Evolutionary conservation across 163 green algal species (phyloP), one percentile per base, ranked within the genome.

Genomic region (Scenedesmus sp.): DNA sequence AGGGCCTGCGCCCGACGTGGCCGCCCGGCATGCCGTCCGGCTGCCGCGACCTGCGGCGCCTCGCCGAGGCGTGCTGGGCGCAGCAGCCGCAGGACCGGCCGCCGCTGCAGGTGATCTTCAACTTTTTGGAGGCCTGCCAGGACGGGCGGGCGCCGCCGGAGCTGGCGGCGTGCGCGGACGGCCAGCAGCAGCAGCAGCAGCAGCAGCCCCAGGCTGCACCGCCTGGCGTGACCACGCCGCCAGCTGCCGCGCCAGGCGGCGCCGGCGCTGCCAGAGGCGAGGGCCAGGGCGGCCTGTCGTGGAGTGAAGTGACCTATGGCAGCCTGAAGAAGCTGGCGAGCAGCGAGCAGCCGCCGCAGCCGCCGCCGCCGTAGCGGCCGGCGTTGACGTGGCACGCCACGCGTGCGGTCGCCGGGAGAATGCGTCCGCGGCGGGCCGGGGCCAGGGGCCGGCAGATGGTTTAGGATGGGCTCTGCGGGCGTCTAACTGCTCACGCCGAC

Each of bases 41-140:
- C 24, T 70, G 45, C 42, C 28, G 70, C 14, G 36, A 70, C 26
- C 20, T 78, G 7, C 70, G 54, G 15, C 6, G 15, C 2, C 34
- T 78, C 24, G 70, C 70, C n/a, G 70, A 78, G 42, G 57, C 57
- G 0, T 78, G 70, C 57, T 78, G 70, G 70, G 36, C 56, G 17
- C 67, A 76, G 51, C 67, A 66, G 51, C 67, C 67, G 9, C 48
- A 64, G 31, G 67, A 76, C 67, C 64, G 67, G 67, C 65, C 20
- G 66, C 9, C 9, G 50, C 50, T 58, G 1, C 29, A 36, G 20
- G n/a, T 24, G 44, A 56, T 70, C 15, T 70, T 70, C 18, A 13
- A 1, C 4, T 70, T 53, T 36, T 15, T 70, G 62, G 62, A 70
- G 31, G 31, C 31, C 9, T 69, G 60, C 60, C 51, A 6, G 5